phyloP scores from a whole-genome alignment of 345 rosid genomes.

The Citrus trifoliata region DNA sequence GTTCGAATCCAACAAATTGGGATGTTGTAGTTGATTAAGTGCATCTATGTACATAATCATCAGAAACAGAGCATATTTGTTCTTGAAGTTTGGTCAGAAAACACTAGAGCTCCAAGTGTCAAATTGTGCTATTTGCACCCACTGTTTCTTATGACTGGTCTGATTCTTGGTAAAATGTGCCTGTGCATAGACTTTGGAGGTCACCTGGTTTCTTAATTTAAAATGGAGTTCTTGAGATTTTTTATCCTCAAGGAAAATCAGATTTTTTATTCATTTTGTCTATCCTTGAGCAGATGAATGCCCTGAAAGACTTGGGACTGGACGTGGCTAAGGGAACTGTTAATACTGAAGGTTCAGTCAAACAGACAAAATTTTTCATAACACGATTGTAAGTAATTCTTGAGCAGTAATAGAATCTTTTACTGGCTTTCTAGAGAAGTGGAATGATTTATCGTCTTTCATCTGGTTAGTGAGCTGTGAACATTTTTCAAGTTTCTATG shows the following conservation, averaged over 20 bases:
- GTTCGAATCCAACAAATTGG: not conserved
- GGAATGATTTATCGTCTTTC: not conserved
- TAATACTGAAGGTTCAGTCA: constrained; percentile 67
- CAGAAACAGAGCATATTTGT: not conserved
- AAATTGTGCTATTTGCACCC: not conserved
- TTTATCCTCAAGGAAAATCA: not conserved
- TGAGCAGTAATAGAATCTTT: not conserved
- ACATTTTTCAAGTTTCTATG: not conserved
- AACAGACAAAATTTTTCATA: constrained; percentile 73
- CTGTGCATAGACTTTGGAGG: not conserved
- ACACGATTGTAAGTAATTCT: constrained; percentile 61
- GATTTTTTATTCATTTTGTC: not conserved
- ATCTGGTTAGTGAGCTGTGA: not conserved
- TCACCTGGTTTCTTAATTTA: not conserved
- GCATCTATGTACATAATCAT: not conserved
- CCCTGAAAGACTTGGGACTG: constrained; percentile 85
- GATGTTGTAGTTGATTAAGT: not conserved
- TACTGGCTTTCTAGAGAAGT: not conserved
- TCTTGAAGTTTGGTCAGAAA: not conserved
- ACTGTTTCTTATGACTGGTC: not conserved
- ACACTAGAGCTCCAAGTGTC: not conserved
- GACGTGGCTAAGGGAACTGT: constrained; percentile 88
- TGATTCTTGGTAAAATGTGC: not conserved
- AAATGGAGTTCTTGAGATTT: not conserved
- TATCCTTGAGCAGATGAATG: constrained; percentile 59